Evolutionary conservation across 2,329 filamentous ascomycete genomes (phyloP).

Genomic region (Aureobasidium sp.): DNA sequence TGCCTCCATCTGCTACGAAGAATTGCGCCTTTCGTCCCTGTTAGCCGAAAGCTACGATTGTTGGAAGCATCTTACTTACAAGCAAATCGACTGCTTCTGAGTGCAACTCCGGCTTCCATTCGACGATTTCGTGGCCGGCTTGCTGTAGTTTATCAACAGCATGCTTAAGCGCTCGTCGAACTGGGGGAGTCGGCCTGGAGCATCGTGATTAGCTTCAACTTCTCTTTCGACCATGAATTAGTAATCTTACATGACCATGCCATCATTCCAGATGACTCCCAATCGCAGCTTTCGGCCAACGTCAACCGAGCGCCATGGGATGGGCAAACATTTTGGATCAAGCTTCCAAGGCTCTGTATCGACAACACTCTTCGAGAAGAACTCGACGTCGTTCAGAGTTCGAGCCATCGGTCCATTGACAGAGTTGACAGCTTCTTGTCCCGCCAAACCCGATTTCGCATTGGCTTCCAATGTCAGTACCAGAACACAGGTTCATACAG

Average conservation of each 20-base stretch:
- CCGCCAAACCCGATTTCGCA: slow-evolving; percentile 52
- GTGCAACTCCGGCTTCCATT: slow-evolving; percentile 51
- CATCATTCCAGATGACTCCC: slow-evolving; percentile 55
- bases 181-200: slow-evolving; percentile 49
- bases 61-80: slow-evolving; percentile 24
- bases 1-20: slow-evolving; percentile 48
- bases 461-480: slow-evolving; percentile 23
- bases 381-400: slow-evolving; percentile 45
- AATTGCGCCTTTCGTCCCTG: slow-evolving; percentile 28
- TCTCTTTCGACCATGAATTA: neutral
- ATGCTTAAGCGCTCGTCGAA: slow-evolving; percentile 50
- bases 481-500: too few species aligned
- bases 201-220: neutral
- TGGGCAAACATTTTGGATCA: slow-evolving; percentile 47
- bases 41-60: neutral
- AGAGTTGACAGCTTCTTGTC: slow-evolving; percentile 58
- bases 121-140: slow-evolving; percentile 49
- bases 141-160: slow-evolving; percentile 46
- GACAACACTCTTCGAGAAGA: slow-evolving; percentile 37
- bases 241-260: slow-evolving; percentile 41
- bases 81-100: slow-evolving; percentile 45
- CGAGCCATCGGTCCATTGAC: slow-evolving; percentile 58
- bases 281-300: slow-evolving; percentile 48
- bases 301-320: slow-evolving; percentile 46
- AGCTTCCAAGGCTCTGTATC: slow-evolving; percentile 44